phyloP scores from a whole-genome alignment of 2,329 filamentous ascomycete species.

The Scedosporium apiospermum region DNA sequence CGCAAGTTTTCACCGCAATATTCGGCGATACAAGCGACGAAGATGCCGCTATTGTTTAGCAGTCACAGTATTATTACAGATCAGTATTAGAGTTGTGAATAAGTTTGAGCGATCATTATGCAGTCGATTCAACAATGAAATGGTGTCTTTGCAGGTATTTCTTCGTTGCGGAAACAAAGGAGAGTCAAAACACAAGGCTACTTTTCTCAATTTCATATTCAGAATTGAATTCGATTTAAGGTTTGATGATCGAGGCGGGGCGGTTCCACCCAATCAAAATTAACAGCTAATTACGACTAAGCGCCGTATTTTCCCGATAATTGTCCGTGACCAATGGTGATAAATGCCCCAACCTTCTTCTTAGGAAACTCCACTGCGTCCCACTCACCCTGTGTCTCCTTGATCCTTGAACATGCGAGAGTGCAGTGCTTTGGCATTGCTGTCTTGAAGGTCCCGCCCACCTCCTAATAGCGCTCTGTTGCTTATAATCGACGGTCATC shows the following conservation, averaged over 20 bases:
- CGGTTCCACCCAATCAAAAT: neutral
- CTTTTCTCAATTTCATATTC: no score
- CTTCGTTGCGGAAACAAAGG: no score
- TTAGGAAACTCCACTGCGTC: neutral
- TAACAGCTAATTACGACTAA: neutral
- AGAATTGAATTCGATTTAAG: neutral
- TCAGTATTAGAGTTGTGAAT: no score
- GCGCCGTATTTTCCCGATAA: neutral
- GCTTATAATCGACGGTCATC: neutral
- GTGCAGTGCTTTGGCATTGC: no score
- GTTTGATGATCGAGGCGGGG: neutral
- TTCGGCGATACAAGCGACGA: conserved; percentile 9
- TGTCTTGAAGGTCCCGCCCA: neutral
- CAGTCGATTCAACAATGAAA: no score
- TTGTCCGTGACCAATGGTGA: neutral
- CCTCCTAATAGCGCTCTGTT: neutral
- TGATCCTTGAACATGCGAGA: no score
- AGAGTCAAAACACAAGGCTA: no score
- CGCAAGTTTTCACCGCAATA: conserved; percentile 10
- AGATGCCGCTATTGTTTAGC: neutral
- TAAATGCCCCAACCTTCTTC: neutral
- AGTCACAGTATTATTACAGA: neutral
- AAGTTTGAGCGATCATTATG: no score
- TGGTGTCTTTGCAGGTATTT: no score
- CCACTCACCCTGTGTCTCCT: no score